phyloP scores from a whole-genome alignment of 306 rosid genomes.

The Cicer pinnatifidum region DNA sequence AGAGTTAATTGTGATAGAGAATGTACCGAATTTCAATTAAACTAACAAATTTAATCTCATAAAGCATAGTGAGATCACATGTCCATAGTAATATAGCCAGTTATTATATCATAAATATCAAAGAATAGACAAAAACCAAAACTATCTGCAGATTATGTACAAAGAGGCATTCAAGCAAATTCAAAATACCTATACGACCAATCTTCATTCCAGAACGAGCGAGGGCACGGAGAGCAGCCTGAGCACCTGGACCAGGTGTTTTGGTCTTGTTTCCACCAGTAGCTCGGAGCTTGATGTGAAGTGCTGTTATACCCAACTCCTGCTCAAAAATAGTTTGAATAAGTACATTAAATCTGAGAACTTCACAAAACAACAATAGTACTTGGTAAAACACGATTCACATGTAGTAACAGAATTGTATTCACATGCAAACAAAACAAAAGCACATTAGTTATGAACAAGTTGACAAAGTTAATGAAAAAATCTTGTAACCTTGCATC shows the following conservation, averaged over 20 bases:
- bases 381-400: not conserved
- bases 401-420: too few relatives aligned
- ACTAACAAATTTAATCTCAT: not conserved
- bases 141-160: too few relatives aligned
- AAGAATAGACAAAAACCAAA: too few relatives aligned
- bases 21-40: not conserved
- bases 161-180: not conserved
- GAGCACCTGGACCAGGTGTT: slow-evolving; percentile 95
- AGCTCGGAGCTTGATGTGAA: slow-evolving; percentile 84
- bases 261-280: slow-evolving; percentile 92
- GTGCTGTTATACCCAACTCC: slow-evolving; percentile 87
- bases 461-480: not conserved
- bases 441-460: not conserved
- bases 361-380: not conserved
- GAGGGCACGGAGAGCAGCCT: slow-evolving; percentile 88
- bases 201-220: slow-evolving; percentile 95
- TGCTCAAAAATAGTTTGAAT: slow-evolving; percentile 36
- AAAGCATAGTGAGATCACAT: not conserved
- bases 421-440: not conserved
- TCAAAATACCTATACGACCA: slow-evolving; percentile 78
- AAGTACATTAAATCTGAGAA: not conserved
- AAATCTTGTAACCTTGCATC: slow-evolving; percentile 68
- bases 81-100: not conserved
- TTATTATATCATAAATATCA: not conserved
- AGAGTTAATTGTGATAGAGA: too few relatives aligned